Percentiles rank a stretch among this genome's conserved stretches.
These are phyloP conservation scores for Tetrahymena thermophila DNA, from an alignment of 73 alveolate species.

Conservation along the genomic window DNA sequence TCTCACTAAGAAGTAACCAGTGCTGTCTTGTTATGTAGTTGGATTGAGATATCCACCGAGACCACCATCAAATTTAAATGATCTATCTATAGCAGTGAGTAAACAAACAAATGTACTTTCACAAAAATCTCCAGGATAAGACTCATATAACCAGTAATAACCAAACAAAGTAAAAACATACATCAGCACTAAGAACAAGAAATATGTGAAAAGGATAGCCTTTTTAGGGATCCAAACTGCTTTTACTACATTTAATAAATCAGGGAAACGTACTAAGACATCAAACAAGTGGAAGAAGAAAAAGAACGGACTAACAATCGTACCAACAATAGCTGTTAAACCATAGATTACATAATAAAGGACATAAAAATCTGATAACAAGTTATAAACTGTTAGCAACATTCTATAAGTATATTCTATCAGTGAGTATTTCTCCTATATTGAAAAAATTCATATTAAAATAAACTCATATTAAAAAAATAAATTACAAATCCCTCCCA, in stretches of 20 bases:
- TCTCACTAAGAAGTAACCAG: constrained; percentile 22
- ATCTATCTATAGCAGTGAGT: constrained; percentile 59
- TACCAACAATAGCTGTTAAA: constrained; percentile 41
- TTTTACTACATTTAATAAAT: constrained; percentile 47
- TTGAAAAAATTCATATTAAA: neutral
- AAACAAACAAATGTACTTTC: constrained; percentile 54
- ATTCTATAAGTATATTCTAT: constrained; percentile 15
- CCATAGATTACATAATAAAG: constrained; percentile 37
- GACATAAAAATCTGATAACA: constrained; percentile 38
- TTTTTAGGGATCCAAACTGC: constrained; percentile 50
- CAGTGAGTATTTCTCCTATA: neutral
- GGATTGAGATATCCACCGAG: constrained; percentile 56
- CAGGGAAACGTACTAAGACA: constrained; percentile 48
- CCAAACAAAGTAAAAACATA: constrained; percentile 49
- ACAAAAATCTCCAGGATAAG: constrained; percentile 47
- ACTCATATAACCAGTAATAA: constrained; percentile 41
- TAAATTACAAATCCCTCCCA: constrained; percentile 45
- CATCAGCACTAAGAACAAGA: constrained; percentile 41
- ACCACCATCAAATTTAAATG: constrained; percentile 76
- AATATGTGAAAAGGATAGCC: constrained; percentile 43
- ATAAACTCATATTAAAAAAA: neutral
- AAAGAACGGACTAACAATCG: constrained; percentile 48
- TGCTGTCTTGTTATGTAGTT: constrained; percentile 18
- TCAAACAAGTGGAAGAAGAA: constrained; percentile 50
- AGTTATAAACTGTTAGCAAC: constrained; percentile 12